These are phyloP conservation scores for Afroboletus lepidellus DNA, from an alignment of 1,284 basidiomycete species.

Conservation along the genomic window DNA sequence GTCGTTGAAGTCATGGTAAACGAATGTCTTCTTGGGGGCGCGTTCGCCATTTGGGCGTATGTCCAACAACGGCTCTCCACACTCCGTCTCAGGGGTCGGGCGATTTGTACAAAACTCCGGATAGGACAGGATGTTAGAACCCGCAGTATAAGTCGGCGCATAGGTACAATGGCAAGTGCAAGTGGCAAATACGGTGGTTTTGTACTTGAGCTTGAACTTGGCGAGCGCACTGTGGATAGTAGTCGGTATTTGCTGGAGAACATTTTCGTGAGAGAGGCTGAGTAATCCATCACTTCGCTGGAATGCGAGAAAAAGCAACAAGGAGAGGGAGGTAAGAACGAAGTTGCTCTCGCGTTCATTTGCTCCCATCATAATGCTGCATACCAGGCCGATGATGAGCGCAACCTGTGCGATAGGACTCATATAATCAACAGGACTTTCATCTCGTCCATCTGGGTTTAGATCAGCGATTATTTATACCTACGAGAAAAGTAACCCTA, in stretches of 20 bases:
- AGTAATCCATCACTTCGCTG: not conserved
- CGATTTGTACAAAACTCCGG: not conserved
- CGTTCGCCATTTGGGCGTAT: not conserved
- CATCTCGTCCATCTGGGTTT: not conserved
- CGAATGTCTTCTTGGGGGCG: not conserved
- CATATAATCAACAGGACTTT: not conserved
- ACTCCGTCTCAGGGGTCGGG: not conserved
- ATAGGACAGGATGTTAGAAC: not conserved
- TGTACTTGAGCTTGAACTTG: constrained; percentile 5
- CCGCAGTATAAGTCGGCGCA: not conserved
- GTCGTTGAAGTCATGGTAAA: not conserved
- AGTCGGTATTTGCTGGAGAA: constrained; percentile 7
- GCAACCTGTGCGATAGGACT: not conserved
- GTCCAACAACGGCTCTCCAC: not conserved
- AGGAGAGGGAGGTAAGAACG: not conserved
- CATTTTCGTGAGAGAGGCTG: constrained; percentile 1
- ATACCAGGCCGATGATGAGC: not conserved
- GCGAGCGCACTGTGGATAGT: constrained; percentile 1
- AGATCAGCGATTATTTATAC: not conserved
- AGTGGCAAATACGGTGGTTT: not conserved
- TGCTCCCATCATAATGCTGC: not conserved
- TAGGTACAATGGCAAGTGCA: constrained; percentile 17
- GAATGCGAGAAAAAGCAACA: constrained; percentile 11
- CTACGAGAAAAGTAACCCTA: not conserved
- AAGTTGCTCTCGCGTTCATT: not conserved